Evolutionary conservation across 2,329 filamentous ascomycete species (phyloP), one percentile per base, ranked within the genome.

Genomic region (Plenodomus lindquistii): DNA sequence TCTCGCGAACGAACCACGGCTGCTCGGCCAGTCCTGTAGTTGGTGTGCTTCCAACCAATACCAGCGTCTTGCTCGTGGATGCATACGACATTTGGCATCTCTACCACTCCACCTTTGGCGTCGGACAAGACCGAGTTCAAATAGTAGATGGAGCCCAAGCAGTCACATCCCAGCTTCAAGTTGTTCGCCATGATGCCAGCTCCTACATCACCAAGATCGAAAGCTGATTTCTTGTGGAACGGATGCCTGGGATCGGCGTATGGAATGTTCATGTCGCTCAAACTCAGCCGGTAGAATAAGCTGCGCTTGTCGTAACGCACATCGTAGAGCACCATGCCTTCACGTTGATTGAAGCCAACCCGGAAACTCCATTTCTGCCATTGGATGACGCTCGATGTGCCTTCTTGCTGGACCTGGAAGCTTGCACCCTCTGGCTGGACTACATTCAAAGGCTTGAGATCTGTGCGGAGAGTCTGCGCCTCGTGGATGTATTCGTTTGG

Each of bases 351-450:
- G 74, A 87, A 89, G 29, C 81, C 81, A 2, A 91, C 78, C 10
- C 86, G 77, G 72, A 91, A 85, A 1, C 80, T 77, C 86, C 86
- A 89, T 59, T 87, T 88, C 67, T 88, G 85, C 86, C 86, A 86
- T 49, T 79, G 74, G 31, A 88, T 65, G 17, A 78, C 72, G 43
- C 78, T 81, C 2, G 82, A 82, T 19, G 81, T 80, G 24, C 78
- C 79, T 50, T 77, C 72, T 35, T 79, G 67, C 9, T 73, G 73
- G 13, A 83, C 75, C 15, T 74, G 76, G 66, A 87, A 87, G 11
- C 82, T 85, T 2, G 83, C 79, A 7, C 85, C 85, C 55, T 87
- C 81, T 0, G 85, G 85, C 51, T 87, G 85, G 27, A 85, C 67
- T 1, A 87, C 81, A 46, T 85, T 82, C 53, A 86, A 71, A 2